phyloP scores from a whole-genome alignment of 2,329 filamentous ascomycete species.

The Pseudogymnoascus sp. region DNA sequence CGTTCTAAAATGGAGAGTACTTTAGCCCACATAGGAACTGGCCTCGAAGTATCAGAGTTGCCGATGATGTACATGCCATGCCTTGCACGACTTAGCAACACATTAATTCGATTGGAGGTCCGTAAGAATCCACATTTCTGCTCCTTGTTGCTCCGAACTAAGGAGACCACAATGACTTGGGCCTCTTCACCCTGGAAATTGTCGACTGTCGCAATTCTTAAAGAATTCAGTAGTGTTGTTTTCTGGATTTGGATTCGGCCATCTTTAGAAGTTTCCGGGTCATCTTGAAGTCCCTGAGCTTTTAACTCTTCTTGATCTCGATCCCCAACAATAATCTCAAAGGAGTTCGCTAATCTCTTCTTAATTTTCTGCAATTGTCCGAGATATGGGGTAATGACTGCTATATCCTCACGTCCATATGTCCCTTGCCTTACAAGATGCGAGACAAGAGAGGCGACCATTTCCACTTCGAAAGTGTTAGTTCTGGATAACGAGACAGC shows the following conservation, averaged over 20 bases:
- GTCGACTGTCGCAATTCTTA: conserved; percentile 56
- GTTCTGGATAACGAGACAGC: conserved; percentile 48
- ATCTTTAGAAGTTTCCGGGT: conserved; percentile 11
- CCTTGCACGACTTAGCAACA: conserved; percentile 57
- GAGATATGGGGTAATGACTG: conserved; percentile 60
- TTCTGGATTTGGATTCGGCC: conserved; percentile 26
- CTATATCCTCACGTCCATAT: conserved; percentile 56
- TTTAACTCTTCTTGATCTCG: conserved; percentile 50
- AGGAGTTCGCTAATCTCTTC: conserved; percentile 36
- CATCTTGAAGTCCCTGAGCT: conserved; percentile 22
- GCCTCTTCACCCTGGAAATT: conserved; percentile 76
- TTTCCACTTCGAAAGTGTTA: conserved; percentile 57
- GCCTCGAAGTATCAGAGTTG: conserved; percentile 49
- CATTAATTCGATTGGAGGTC: conserved; percentile 61
- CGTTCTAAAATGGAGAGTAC: conserved; percentile 47
- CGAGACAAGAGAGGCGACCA: conserved; percentile 54
- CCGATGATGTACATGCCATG: conserved; percentile 68
- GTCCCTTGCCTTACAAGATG: conserved; percentile 60
- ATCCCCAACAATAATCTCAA: conserved; percentile 59
- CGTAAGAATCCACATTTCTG: conserved; percentile 57
- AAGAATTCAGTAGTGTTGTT: conserved; percentile 34
- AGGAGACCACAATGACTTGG: conserved; percentile 60
- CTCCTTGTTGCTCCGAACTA: conserved; percentile 60
- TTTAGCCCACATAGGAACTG: conserved; percentile 56
- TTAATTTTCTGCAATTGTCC: conserved; percentile 51